Evolutionary conservation across 2,329 filamentous ascomycete species (phyloP).

Genomic region (Fusarium succisae): DNA sequence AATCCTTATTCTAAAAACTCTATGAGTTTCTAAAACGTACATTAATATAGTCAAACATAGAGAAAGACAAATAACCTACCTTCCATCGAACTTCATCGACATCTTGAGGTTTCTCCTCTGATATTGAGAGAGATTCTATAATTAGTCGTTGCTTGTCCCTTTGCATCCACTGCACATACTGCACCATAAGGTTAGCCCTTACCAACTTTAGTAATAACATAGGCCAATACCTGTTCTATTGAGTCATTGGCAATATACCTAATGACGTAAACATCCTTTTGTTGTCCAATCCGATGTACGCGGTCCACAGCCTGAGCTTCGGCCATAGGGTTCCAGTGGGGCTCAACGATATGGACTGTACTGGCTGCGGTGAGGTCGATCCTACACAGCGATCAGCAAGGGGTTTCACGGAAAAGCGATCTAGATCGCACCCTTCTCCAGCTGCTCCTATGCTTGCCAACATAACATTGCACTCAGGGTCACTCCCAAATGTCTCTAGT

Average conservation of each 20-base stretch:
- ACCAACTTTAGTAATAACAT: rapidly evolving
- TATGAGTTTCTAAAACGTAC: neutral
- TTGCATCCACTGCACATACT: neutral
- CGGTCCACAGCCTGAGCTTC: neutral
- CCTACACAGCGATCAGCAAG: neutral
- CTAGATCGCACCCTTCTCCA: neutral
- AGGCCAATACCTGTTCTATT: neutral
- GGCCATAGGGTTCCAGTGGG: neutral
- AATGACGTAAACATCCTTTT: neutral
- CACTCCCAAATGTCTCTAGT: neutral
- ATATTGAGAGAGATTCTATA: neutral
- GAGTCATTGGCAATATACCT: neutral
- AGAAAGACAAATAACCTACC: neutral
- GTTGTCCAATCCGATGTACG: neutral
- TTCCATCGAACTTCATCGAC: neutral
- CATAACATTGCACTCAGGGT: neutral
- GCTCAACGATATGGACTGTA: neutral
- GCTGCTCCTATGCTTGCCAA: neutral
- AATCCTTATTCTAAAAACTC: neutral
- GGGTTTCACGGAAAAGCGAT: too few relatives aligned
- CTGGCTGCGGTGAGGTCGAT: neutral
- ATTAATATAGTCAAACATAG: neutral
- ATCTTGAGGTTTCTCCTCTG: neutral
- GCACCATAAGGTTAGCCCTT: neutral
- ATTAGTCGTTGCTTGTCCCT: neutral